Base-by-base conservation (phyloP, 257 asterid species). In the Hygrophila difformis region DNA sequence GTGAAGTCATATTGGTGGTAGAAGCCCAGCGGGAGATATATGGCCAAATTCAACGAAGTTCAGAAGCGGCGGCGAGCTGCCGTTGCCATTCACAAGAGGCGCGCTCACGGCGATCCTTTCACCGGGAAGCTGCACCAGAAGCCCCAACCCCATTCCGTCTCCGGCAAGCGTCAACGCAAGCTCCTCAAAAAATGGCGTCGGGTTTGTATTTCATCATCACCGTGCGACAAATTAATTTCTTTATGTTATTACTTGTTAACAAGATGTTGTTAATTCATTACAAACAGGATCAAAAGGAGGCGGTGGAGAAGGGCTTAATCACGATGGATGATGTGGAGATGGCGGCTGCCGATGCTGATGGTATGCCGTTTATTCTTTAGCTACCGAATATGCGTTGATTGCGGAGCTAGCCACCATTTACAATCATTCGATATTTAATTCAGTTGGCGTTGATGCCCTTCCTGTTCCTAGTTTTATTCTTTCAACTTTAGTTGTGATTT, bases 111-210 rank as follows among this genome's bases (percentile, higher is more conserved):
- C 0, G 92, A 85, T 19, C 75, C 88, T 0, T 10, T 12, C 24
- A 49, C 81, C 14, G 73, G 77, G 26, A 85, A 70, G 61, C 85
- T 85, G 5, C 86, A 51, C 18, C 87, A 62, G 69, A 76, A 42
- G 36, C 18, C 52, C 4, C 84, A 78, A 15, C 75, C 81, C 0
- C 57, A 47, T 20, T 68, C 96, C 46, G 17, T 85, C 62, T 85
- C 96, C 59, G 96, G 96, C 64, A 85, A 85, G 79, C 94, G 94
- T 26, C 64, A 81, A 66, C 96, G 84, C 68, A 85, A 85, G 76
- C 61, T 76, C 53, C 67, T 71, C 31, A 81, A 74, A 55, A 85
- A 78, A 71, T 74, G 92, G 88, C 92, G 94, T 40, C 75, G 88
- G 93, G 94, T 82, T 11, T 15, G 76, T 68, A n/a, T 8, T 16